A percentile compares a stretch with the other conserved stretches of the same genome.
These are phyloP conservation scores for Hymenoscyphus occultus DNA, from an alignment of 2,329 filamentous ascomycete genomes.

Conservation along the genomic window DNA sequence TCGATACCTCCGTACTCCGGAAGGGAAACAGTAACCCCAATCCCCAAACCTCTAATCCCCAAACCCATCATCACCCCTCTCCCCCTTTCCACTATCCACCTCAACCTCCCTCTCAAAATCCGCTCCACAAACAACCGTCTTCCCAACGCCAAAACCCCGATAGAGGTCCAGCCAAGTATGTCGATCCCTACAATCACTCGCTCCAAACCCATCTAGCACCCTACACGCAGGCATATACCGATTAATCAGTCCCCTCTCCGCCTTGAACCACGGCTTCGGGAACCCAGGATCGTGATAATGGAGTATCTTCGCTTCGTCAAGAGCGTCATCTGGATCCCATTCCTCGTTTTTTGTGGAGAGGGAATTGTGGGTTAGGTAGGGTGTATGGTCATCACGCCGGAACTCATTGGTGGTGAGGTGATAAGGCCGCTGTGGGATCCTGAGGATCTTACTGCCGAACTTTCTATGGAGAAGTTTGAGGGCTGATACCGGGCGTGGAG, in stretches of 20 bases:
- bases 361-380: conserved; percentile 47
- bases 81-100: neutral
- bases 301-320: conserved; percentile 53
- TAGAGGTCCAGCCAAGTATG: conserved; percentile 31
- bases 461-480: neutral
- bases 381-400: conserved; percentile 47
- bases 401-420: conserved; percentile 45
- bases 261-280: conserved; percentile 53
- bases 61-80: neutral
- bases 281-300: conserved; percentile 61
- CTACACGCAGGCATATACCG: conserved; percentile 32
- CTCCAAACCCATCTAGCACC: conserved; percentile 32
- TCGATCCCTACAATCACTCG: conserved; percentile 32
- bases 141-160: conserved; percentile 27
- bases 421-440: conserved; percentile 51
- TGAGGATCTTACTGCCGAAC: neutral
- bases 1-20: neutral
- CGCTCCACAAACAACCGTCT: conserved; percentile 29
- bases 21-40: too few species aligned
- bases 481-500: conserved; percentile 33
- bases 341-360: conserved; percentile 36
- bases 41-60: neutral
- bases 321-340: conserved; percentile 52
- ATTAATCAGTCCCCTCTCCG: conserved; percentile 30
- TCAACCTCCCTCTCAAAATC: conserved; percentile 25